Evolutionary conservation across 371 early-diverging fungal genomes (phyloP).

Genomic region (Ecytonucleospora hepatopenaei): DNA sequence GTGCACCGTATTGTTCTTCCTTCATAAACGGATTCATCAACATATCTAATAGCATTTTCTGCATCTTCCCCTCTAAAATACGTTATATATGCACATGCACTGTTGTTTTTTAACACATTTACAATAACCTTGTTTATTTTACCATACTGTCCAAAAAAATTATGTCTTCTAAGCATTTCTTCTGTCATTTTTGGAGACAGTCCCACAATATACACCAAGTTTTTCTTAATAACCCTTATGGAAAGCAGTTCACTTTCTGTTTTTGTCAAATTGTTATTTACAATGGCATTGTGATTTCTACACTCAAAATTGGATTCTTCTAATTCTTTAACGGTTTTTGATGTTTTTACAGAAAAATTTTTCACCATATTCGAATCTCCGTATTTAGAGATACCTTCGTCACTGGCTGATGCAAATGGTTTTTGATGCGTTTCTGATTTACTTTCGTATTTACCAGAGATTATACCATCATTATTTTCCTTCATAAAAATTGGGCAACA

Average conservation of each 20-base stretch:
- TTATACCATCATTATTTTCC: no score
- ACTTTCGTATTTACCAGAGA: no score
- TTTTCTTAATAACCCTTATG: conserved; percentile 56
- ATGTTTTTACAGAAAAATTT: background rate
- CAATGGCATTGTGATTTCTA: conserved; percentile 5
- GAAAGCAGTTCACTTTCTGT: conserved; percentile 18
- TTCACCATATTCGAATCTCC: no score
- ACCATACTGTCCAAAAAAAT: conserved; percentile 58
- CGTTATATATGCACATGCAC: conserved; percentile 56
- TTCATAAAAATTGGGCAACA: no score
- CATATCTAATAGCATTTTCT: conserved; percentile 51
- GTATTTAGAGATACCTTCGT: no score
- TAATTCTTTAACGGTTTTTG: background rate
- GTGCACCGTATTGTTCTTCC: conserved; percentile 54
- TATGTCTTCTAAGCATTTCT: conserved; percentile 45
- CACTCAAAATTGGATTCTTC: background rate
- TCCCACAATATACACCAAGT: conserved; percentile 56
- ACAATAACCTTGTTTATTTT: conserved; percentile 56
- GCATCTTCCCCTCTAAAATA: conserved; percentile 49
- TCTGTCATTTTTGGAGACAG: conserved; percentile 55
- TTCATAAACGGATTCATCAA: conserved; percentile 53
- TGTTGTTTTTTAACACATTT: conserved; percentile 42
- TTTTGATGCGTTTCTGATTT: no score
- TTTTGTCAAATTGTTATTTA: conserved; percentile 6
- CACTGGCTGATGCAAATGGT: no score